Evolutionary conservation across 2,329 filamentous ascomycete genomes (phyloP).

Genomic region (Botrytis sinoallii): DNA sequence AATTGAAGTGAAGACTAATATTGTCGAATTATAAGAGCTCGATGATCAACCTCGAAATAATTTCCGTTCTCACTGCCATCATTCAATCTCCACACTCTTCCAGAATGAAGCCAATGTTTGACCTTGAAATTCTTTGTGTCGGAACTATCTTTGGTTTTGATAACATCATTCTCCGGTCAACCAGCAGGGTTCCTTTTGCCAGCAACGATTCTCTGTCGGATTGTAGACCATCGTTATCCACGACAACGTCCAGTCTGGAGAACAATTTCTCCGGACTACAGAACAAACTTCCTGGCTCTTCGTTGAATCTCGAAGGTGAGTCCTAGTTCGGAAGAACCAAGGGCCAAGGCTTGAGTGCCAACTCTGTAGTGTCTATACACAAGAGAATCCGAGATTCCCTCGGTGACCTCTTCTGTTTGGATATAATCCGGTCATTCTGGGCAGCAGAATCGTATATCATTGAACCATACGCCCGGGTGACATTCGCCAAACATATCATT

Average conservation of each 20-base stretch:
- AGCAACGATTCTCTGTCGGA: too few species aligned
- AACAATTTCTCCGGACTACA: too few species aligned
- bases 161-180: not conserved
- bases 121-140: not conserved
- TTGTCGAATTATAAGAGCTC: not conserved
- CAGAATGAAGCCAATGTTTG: too few species aligned
- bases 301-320: not conserved
- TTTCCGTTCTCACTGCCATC: not conserved
- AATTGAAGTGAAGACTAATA: not conserved
- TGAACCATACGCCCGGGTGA: too few species aligned
- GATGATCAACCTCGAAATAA: not conserved
- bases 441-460: not conserved
- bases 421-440: not conserved
- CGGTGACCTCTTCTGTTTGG: not conserved
- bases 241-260: too few species aligned
- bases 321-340: not conserved
- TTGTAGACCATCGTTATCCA: not conserved
- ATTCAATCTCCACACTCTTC: not conserved
- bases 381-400: too few species aligned
- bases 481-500: not conserved
- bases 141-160: not conserved
- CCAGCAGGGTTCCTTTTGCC: not conserved
- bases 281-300: not conserved
- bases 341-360: not conserved
- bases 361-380: not conserved